A percentile compares a stretch with the other conserved stretches of the same genome.
Evolutionary conservation across 495 filamentous ascomycete species (phyloP).

Genomic region (Parmelia sp.): DNA sequence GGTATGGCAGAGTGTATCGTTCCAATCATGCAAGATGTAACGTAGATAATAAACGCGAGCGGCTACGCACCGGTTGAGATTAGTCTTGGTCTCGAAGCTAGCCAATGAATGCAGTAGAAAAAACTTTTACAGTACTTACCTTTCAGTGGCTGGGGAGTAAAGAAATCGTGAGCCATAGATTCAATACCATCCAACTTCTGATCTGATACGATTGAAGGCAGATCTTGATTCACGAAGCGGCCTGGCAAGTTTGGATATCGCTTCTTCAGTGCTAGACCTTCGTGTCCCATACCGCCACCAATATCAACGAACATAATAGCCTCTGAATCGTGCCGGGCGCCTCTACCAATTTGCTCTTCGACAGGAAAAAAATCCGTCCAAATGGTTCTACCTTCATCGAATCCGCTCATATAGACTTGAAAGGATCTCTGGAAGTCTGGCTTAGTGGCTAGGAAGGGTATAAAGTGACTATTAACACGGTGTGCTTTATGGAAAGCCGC

Average conservation of each 20-base stretch:
- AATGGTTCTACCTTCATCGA: slow-evolving; percentile 8
- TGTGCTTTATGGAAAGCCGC: slow-evolving; percentile 42
- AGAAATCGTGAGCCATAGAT: slow-evolving; percentile 42
- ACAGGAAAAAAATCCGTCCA: slow-evolving; percentile 37
- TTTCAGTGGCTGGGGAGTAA: slow-evolving; percentile 37
- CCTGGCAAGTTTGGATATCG: slow-evolving; percentile 39
- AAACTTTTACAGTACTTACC: background rate
- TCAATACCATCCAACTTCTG: slow-evolving; percentile 40
- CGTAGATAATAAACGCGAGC: slow-evolving; percentile 48
- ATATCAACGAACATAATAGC: slow-evolving; percentile 46
- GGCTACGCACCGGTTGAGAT: background rate
- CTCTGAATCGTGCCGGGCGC: slow-evolving; percentile 18
- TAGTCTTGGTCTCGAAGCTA: too few relatives aligned
- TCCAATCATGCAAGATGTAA: slow-evolving; percentile 43
- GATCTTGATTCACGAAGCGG: slow-evolving; percentile 29
- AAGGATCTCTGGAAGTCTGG: slow-evolving; percentile 35
- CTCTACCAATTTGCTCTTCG: slow-evolving; percentile 2
- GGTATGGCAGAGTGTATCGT: slow-evolving; percentile 37
- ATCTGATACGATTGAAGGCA: slow-evolving; percentile 14
- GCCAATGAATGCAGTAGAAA: background rate
- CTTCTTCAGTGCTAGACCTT: slow-evolving; percentile 40
- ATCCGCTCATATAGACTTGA: slow-evolving; percentile 34
- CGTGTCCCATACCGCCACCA: slow-evolving; percentile 49
- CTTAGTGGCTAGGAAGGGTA: slow-evolving; percentile 34
- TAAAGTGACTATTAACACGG: slow-evolving; percentile 36